Evolutionary conservation across 805 yeast species (phyloP), one percentile per base, ranked within the genome.

Genomic region (Cyberlindnera mycetangii): DNA sequence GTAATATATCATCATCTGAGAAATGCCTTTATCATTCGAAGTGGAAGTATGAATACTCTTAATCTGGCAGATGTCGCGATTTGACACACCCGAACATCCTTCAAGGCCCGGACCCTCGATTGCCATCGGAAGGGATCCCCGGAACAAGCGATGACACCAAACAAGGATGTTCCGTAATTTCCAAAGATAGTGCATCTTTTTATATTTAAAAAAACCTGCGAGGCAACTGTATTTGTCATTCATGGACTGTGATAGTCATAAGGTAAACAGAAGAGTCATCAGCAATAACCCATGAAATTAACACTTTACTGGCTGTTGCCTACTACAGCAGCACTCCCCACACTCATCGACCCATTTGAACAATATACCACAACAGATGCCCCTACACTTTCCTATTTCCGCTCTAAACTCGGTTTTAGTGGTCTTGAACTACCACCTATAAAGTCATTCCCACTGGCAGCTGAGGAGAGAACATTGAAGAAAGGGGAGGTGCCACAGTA

Each of bases 401-500:
- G 31, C 7, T n/a, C 31, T 4, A 45, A 48, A 16, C 28, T 50
- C 2, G 41, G 37, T 5, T 17, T n/a, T 8, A 16, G 31, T 16
- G 22, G 24, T 12, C 11, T 44, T 3, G 53, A 57, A 19, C 48
- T 67, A 1, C 76, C 76, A 0, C 75, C 74, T 2, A 35, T 73
- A 1, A 54, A 49, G 12, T 6, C 56, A 1, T 41, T 60, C n/a
- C 76, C 76, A 0, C 22, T 59, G 6, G 18, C 33, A 1, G 42
- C 46, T 7, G 28, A 16, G 1, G 64, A 79, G 43, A 58, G 71
- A 21, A 69, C 75, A 1, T 44, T 79, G 12, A 48, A 54, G 15
- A 63, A 67, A 34, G 86, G 87, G 1, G 79, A 76, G 40, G 72
- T 85, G 3, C 95, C 93, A 0, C 60, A 61, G 7, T 85, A 78